A percentile compares a stretch with the other conserved stretches of the same genome.
Evolutionary conservation across 768 basidiomycete genomes (phyloP).

Genomic region (Boletus reticuloceps): DNA sequence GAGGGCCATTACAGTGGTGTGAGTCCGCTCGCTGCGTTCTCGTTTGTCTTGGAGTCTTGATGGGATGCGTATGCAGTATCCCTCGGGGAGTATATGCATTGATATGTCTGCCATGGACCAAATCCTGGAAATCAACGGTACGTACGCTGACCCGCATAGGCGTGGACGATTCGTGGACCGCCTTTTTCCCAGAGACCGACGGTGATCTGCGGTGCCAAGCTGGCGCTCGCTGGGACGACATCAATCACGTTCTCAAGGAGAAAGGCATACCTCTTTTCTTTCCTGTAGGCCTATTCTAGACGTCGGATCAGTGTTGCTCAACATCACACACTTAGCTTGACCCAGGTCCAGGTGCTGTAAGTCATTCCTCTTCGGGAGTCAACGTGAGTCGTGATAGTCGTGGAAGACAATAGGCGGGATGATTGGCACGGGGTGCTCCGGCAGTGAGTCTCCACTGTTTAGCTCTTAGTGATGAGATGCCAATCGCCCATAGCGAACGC

Average conservation of each 20-base stretch:
- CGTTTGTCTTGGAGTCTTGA: conserved; percentile 1
- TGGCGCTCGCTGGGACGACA: conserved; percentile 76
- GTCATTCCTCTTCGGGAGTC: conserved; percentile 19
- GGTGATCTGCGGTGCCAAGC: conserved; percentile 75
- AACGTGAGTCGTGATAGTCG: conserved; percentile 8
- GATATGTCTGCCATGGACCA: conserved; percentile 67
- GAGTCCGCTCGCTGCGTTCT: conserved; percentile 12
- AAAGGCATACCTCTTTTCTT: conserved; percentile 81
- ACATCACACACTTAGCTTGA: conserved; percentile 48
- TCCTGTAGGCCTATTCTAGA: conserved; percentile 49
- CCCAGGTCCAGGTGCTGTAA: conserved; percentile 67
- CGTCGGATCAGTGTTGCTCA: not conserved
- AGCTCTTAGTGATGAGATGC: not conserved
- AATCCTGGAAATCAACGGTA: conserved; percentile 56
- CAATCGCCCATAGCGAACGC: conserved; percentile 55
- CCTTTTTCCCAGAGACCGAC: conserved; percentile 51
- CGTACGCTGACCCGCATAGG: conserved; percentile 18
- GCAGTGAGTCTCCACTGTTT: conserved; percentile 50
- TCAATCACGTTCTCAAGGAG: conserved; percentile 66
- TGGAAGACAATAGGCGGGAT: conserved; percentile 80
- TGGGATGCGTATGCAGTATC: conserved; percentile 25
- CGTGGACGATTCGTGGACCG: not conserved
- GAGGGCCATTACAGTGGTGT: conserved; percentile 87
- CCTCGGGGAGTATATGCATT: conserved; percentile 63
- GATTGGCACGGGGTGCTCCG: conserved; percentile 84